Conservation (phyloP, 2,329 filamentous ascomycete genomes). For the Thielaviopsis musarum region DNA sequence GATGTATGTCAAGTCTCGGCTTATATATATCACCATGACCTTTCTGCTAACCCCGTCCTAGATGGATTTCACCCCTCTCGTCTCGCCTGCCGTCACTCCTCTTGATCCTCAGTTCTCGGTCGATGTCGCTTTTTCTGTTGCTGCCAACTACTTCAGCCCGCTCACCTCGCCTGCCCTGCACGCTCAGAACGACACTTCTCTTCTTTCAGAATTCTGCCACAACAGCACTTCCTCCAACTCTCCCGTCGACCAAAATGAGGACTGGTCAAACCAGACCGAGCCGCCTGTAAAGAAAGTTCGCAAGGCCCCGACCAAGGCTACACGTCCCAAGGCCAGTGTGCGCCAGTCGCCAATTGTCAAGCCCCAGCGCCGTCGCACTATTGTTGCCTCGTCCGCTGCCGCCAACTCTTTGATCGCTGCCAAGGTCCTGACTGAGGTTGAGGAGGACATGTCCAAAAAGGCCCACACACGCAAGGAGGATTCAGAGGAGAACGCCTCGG, state of each 20-base stretch:
- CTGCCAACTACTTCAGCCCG: slow-evolving; percentile 65
- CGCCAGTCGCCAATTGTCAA: slow-evolving; percentile 60
- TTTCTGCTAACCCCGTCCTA: slow-evolving; percentile 18
- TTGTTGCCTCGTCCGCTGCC: slow-evolving; percentile 16
- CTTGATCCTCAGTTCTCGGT: slow-evolving; percentile 53
- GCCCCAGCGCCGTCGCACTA: slow-evolving; percentile 37
- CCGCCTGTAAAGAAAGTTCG: slow-evolving; percentile 30
- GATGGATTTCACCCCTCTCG: slow-evolving; percentile 66
- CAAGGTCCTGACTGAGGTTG: slow-evolving; percentile 37
- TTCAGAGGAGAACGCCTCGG: slow-evolving; percentile 47
- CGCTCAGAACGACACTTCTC: slow-evolving; percentile 42
- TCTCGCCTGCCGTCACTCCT: slow-evolving; percentile 71
- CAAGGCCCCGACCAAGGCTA: slow-evolving; percentile 35
- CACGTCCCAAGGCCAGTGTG: slow-evolving; percentile 32
- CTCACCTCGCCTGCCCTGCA: slow-evolving; percentile 66
- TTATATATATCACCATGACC: slow-evolving; percentile 2
- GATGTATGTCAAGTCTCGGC: slow-evolving; percentile 21
- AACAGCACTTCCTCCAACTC: slow-evolving; percentile 32
- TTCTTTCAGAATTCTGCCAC: slow-evolving; percentile 27
- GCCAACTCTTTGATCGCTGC: slow-evolving; percentile 39
- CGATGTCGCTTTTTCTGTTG: slow-evolving; percentile 42
- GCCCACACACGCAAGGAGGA: slow-evolving; percentile 26
- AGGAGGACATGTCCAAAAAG: slow-evolving; percentile 19
- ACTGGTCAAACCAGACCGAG: slow-evolving; percentile 20
- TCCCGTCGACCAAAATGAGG: slow-evolving; percentile 31